Percentiles rank a stretch among this genome's conserved stretches.
Evolutionary conservation across 2,329 filamentous ascomycete species (phyloP).

Genomic region (Calonectria henricotiae): DNA sequence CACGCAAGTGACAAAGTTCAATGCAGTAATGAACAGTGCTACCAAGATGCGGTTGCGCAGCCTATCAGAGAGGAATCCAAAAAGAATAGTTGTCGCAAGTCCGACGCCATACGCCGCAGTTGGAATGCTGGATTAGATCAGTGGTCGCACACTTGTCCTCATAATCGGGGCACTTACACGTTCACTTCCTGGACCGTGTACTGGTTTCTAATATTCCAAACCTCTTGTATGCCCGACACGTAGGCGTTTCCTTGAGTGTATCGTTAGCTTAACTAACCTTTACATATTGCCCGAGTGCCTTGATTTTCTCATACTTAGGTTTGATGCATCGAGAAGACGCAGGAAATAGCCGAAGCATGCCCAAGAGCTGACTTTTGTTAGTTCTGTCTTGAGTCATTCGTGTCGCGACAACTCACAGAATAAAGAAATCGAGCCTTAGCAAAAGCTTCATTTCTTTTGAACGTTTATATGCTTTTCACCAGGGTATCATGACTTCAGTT

Average conservation of each 20-base stretch:
- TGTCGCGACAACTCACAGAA: not conserved
- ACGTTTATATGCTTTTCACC: conserved; percentile 8
- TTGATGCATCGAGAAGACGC: conserved; percentile 15
- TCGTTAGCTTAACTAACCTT: not conserved
- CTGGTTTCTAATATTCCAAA: not conserved
- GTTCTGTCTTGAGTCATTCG: too few relatives aligned
- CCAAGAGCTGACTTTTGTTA: conserved; percentile 4
- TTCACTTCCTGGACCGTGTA: conserved; percentile 21
- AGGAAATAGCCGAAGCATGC: conserved; percentile 22
- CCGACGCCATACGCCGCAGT: conserved; percentile 16
- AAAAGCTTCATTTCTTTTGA: conserved; percentile 19
- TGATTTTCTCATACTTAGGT: not conserved
- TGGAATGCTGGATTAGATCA: conserved; percentile 6
- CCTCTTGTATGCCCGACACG: conserved; percentile 26
- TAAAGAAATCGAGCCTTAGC: conserved; percentile 23
- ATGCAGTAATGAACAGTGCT: not conserved
- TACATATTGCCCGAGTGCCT: not conserved
- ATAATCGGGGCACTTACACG: not conserved
- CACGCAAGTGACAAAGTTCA: conserved; percentile 13
- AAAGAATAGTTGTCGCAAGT: not conserved
- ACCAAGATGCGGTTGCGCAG: conserved; percentile 3
- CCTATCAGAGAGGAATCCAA: conserved; percentile 15
- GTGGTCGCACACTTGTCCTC: not conserved
- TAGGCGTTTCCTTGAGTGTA: conserved; percentile 7
- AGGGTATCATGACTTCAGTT: not conserved